phyloP scores from a whole-genome alignment of 208 protist genomes.

The Leishmania braziliensis region DNA sequence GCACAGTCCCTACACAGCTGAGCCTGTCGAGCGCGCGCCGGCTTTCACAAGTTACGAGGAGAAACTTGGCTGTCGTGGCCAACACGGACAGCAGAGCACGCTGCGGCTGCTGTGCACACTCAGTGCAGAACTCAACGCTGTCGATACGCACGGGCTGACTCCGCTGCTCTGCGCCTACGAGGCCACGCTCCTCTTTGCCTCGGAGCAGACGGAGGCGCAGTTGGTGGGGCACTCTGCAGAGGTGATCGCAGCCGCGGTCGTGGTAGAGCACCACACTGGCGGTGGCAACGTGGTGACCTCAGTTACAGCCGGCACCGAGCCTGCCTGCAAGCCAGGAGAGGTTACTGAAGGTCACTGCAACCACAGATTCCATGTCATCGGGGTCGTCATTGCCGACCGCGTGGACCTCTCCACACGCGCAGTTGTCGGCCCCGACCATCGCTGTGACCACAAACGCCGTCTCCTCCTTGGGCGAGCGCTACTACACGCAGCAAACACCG shows the following conservation, averaged over 20 bases:
- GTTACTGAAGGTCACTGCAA: neutral
- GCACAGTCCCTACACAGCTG: neutral
- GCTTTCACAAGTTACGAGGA: neutral
- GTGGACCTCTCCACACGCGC: neutral
- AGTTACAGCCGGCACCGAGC: neutral
- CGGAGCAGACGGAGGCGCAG: conserved; percentile 20
- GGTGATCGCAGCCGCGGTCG: conserved; percentile 12
- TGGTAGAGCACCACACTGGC: neutral
- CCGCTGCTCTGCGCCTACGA: conserved; percentile 46
- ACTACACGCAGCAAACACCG: conserved; percentile 16
- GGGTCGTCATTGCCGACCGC: neutral
- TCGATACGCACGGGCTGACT: conserved; percentile 40
- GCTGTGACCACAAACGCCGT: conserved; percentile 9
- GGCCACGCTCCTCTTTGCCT: conserved; percentile 40
- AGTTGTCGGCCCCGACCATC: conserved; percentile 12
- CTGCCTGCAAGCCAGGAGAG: neutral
- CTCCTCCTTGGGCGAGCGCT: conserved; percentile 12
- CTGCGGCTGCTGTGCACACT: conserved; percentile 22
- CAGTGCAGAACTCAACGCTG: conserved; percentile 25
- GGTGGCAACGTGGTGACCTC: neutral
- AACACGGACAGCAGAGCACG: conserved; percentile 12
- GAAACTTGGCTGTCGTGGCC: neutral
- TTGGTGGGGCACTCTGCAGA: conserved; percentile 17
- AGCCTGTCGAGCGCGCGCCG: neutral
- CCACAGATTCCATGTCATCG: neutral